Base-by-base conservation (phyloP, 306 rosid genomes). In the Malus fusca region DNA sequence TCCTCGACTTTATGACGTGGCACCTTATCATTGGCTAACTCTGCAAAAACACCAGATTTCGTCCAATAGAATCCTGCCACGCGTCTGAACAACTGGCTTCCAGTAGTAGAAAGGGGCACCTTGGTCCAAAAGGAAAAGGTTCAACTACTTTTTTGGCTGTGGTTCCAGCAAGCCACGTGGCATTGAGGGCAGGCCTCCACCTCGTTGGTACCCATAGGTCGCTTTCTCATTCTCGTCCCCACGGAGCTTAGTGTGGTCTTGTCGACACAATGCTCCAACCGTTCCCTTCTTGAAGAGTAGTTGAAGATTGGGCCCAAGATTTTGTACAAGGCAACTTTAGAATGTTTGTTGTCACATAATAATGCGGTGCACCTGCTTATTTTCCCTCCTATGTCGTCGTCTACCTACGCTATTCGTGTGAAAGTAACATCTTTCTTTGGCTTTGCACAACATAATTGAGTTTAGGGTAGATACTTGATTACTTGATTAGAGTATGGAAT, bases 111-210 rank as follows among this genome's bases (percentile, higher is more conserved):
- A 30, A 30, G 31, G 1, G 40, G 40, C 40, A 17, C 35, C 48
- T 5, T 21, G 17, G 23, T 43, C 35, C 61, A 71, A 43, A 13
- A 15, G 28, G 15, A 25, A 13, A 71, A 13, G 68, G 2, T 73
- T 22, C 14, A 31, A 60, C 33, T 42, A 30, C 8, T 78, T 81
- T 13, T 56, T 42, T 25, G 6, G 42, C 63, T 0, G 74, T 22
- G 12, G 65, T 72, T 28, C 65, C 75, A 68, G 28, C 77, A 61
- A 21, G 76, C 76, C 87, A 87, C 88, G 87, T 80, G 86, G 82
- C 61, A 43, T 1, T 14, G 71, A 77, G 79, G 81, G 78, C 43
- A 21, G 78, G 80, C 69, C 74, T 65, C 26, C 3, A 1, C 42
- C 42, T 72, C 60, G 78, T 66, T 68, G 48, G 55, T 72, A 65